Percentiles rank a stretch among this genome's conserved stretches.
phyloP scores from a whole-genome alignment of 1,284 basidiomycete genomes.

The Somion occarium region DNA sequence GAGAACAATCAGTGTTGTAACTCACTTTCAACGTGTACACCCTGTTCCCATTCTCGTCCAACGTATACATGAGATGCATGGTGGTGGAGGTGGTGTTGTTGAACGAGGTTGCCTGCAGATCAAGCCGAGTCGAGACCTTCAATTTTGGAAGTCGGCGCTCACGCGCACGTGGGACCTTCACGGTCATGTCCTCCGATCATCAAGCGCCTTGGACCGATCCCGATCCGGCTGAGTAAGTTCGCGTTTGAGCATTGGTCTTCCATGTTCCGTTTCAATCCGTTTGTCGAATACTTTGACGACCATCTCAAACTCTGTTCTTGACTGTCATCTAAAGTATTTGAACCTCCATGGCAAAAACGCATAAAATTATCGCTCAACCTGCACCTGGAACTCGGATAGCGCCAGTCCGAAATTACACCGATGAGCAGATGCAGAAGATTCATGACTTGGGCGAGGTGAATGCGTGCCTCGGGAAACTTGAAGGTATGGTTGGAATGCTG shows the following conservation, averaged over 20 bases:
- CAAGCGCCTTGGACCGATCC: neutral
- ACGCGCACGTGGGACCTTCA: neutral
- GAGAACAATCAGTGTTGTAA: slow-evolving; percentile 1
- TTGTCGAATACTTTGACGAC: too few species aligned
- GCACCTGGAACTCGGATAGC: slow-evolving; percentile 40
- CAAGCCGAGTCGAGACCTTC: neutral
- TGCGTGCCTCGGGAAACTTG: neutral
- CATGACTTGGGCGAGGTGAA: slow-evolving; percentile 58
- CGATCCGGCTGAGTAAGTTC: slow-evolving; percentile 3
- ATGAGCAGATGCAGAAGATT: slow-evolving; percentile 58
- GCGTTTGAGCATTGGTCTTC: neutral
- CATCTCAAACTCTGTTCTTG: too few species aligned
- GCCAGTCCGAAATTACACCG: slow-evolving; percentile 57
- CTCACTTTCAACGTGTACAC: slow-evolving; percentile 87
- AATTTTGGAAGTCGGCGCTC: neutral
- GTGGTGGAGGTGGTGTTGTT: slow-evolving; percentile 18
- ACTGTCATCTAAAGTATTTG: neutral
- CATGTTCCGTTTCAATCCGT: neutral
- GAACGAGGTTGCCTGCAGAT: neutral
- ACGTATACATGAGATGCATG: slow-evolving; percentile 95
- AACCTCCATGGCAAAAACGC: slow-evolving; percentile 34
- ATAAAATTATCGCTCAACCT: slow-evolving; percentile 40
- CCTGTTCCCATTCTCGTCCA: slow-evolving; percentile 77
- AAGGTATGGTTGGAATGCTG: neutral
- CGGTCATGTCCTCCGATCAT: too few species aligned